Percentiles rank a stretch among this genome's conserved stretches.
Conservation (phyloP, 768 basidiomycete genomes). For the Fomitopsis serialis region DNA sequence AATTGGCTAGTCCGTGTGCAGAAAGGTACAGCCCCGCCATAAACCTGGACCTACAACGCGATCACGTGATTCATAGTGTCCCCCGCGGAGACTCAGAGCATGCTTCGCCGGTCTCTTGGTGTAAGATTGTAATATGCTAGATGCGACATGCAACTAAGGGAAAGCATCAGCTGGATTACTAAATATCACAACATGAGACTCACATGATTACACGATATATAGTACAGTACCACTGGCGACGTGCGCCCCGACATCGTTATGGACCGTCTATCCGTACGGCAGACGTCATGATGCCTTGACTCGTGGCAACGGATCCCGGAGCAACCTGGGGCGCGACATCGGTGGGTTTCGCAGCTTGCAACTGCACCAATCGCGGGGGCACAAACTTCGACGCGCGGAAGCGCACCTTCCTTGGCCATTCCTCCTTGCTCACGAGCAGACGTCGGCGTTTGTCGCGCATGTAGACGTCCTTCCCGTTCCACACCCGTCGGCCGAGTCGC, state of each 20-base stretch:
- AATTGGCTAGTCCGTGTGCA: background rate
- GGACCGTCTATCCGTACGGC: background rate
- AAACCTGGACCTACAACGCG: background rate
- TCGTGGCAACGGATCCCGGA: background rate
- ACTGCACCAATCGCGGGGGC: background rate
- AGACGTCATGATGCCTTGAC: background rate
- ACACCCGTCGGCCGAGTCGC: constrained; percentile 72
- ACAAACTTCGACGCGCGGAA: background rate
- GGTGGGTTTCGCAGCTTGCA: background rate
- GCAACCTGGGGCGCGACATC: background rate
- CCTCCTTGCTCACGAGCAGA: constrained; percentile 31
- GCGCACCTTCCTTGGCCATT: constrained; percentile 44
- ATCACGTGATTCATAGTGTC: too few relatives aligned
- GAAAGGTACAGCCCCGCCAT: background rate
- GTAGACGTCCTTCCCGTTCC: constrained; percentile 54
- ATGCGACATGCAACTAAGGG: background rate
- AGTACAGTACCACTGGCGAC: background rate
- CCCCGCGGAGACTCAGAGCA: too few relatives aligned
- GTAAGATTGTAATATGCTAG: background rate
- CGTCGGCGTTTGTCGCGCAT: constrained; percentile 30
- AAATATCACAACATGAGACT: too few relatives aligned
- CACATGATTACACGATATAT: background rate
- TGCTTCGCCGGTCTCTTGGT: too few relatives aligned
- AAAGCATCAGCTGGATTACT: background rate
- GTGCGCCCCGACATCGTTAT: background rate